phyloP scores from a whole-genome alignment of 2,329 filamentous ascomycete genomes.

The Hypomyces rosellus region DNA sequence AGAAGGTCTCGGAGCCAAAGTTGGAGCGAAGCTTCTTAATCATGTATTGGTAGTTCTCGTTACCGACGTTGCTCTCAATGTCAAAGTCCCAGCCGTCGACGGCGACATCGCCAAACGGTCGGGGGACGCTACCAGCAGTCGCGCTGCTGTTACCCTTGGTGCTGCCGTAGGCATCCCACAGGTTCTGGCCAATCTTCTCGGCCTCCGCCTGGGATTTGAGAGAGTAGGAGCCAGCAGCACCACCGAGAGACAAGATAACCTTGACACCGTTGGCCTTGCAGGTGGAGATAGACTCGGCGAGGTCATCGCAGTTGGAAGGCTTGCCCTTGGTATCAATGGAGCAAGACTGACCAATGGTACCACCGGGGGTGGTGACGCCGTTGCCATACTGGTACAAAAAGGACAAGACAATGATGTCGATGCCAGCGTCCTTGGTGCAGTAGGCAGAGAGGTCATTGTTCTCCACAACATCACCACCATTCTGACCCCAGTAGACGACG shows the following conservation, averaged over 20 bases:
- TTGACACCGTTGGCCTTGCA: slow-evolving; percentile 18
- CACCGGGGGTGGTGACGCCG: slow-evolving; percentile 30
- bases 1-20: slow-evolving; percentile 24
- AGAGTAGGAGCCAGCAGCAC: slow-evolving; percentile 15
- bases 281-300: slow-evolving; percentile 16
- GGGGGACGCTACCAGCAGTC: slow-evolving; percentile 3
- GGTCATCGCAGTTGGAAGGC: slow-evolving; percentile 22
- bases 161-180: slow-evolving; percentile 18
- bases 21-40: slow-evolving; percentile 17
- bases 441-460: slow-evolving; percentile 33
- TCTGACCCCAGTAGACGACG: slow-evolving; percentile 26
- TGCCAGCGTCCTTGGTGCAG: slow-evolving; percentile 30
- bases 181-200: slow-evolving; percentile 17
- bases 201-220: slow-evolving; percentile 15
- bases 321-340: slow-evolving; percentile 26
- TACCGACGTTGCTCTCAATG: slow-evolving; percentile 17
- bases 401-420: slow-evolving; percentile 37
- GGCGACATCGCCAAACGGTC: slow-evolving; percentile 14
- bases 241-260: slow-evolving; percentile 15
- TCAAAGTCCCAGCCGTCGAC: slow-evolving; percentile 20
- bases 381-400: slow-evolving; percentile 36
- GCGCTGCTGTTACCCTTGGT: neutral
- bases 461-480: slow-evolving; percentile 22
- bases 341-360: slow-evolving; percentile 34
- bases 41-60: slow-evolving; percentile 16